phyloP scores from a whole-genome alignment of 768 basidiomycete species.

The Tephrocybe rancida region DNA sequence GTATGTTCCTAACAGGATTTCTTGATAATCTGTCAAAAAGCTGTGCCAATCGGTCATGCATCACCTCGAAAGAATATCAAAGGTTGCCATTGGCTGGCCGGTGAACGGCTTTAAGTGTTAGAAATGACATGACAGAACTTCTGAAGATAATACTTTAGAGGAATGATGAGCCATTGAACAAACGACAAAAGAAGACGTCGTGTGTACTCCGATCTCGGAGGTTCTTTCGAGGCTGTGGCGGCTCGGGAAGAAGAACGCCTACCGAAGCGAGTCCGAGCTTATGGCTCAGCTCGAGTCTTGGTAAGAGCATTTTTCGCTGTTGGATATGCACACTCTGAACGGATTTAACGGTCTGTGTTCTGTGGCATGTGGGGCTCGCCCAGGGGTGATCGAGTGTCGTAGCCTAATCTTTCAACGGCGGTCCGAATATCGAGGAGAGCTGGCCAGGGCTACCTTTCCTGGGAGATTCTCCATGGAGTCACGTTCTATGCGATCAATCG shows the following conservation, averaged over 20 bases:
- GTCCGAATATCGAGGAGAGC: neutral
- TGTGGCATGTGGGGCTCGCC: neutral
- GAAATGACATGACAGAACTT: too few species aligned
- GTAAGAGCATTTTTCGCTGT: constrained; percentile 15
- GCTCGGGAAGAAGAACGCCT: neutral
- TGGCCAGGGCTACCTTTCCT: neutral
- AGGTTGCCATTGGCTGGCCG: too few species aligned
- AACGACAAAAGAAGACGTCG: too few species aligned
- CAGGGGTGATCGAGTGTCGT: neutral
- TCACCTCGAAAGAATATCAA: too few species aligned
- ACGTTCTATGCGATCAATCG: neutral
- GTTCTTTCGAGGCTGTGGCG: neutral
- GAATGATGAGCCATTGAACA: too few species aligned
- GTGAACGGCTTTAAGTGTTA: too few species aligned
- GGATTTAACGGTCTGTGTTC: neutral
- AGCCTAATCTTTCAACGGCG: too few species aligned
- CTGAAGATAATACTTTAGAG: too few species aligned
- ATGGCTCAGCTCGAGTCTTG: neutral
- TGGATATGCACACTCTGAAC: neutral
- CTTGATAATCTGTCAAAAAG: neutral
- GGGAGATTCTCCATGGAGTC: neutral
- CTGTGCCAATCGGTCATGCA: neutral
- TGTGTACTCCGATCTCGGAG: neutral
- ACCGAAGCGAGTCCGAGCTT: neutral
- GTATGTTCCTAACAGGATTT: neutral